Percentiles rank a stretch among this genome's conserved stretches.
phyloP scores from a whole-genome alignment of 2,329 filamentous ascomycete species.

The Cryphonectria radicalis region DNA sequence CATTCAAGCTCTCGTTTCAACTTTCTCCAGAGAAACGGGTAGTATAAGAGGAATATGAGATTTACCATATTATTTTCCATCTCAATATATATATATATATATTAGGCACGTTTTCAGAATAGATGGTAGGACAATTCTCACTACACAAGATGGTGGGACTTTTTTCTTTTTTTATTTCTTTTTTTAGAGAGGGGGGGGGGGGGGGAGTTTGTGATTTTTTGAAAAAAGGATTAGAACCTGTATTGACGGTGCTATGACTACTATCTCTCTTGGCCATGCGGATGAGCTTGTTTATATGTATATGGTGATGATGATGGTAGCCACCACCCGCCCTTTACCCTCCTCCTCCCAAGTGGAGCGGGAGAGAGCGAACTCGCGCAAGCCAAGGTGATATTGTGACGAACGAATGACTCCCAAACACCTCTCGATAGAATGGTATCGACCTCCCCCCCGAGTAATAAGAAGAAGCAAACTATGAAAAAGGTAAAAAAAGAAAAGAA shows the following conservation, averaged over 20 bases:
- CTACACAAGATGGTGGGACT: too few species aligned
- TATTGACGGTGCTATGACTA: not conserved
- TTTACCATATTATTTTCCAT: not conserved
- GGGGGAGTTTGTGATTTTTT: too few species aligned
- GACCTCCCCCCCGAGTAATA: not conserved
- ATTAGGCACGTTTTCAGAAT: not conserved
- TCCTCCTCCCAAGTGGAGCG: not conserved
- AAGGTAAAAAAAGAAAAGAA: not conserved
- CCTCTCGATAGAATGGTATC: slow-evolving; percentile 22
- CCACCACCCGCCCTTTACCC: not conserved
- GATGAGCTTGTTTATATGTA: not conserved
- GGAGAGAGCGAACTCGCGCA: not conserved
- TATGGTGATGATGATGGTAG: not conserved
- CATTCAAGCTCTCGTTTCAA: not conserved
- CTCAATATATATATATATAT: not conserved
- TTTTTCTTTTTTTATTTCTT: too few species aligned
- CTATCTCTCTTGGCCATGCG: not conserved
- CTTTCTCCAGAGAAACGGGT: not conserved
- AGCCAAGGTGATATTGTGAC: not conserved
- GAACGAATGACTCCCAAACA: slow-evolving; percentile 11
- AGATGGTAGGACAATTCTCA: too few species aligned
- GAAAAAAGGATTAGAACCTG: not conserved
- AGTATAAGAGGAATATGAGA: not conserved
- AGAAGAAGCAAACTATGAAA: not conserved
- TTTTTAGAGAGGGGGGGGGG: too few species aligned